Conservation (phyloP, 2,329 filamentous ascomycete genomes). For the Stachybotrys chlorohalonatus region DNA sequence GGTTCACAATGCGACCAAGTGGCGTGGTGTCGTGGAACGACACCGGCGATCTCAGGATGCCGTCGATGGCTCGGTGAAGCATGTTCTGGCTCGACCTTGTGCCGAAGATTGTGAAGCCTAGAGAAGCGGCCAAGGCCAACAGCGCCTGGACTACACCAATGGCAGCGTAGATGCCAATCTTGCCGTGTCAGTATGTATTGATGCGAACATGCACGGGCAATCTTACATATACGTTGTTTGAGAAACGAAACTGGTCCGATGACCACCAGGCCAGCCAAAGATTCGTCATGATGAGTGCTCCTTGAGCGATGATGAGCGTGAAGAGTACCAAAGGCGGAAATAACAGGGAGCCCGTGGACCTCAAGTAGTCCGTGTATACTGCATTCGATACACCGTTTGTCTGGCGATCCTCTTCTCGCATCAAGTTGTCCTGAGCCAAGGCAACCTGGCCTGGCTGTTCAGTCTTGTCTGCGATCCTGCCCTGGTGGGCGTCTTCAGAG, state of each 20-base stretch:
- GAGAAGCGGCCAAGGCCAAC: background rate
- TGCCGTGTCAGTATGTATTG: background rate
- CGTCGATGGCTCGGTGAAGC: background rate
- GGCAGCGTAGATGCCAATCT: background rate
- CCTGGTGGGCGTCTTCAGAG: background rate
- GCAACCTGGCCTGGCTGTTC: background rate
- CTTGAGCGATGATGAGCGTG: background rate
- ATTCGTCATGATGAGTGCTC: background rate
- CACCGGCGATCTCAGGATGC: background rate
- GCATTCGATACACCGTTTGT: background rate
- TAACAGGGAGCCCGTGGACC: background rate
- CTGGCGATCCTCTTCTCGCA: background rate
- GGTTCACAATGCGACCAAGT: constrained; percentile 84
- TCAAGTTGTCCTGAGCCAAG: background rate
- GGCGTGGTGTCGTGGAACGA: constrained; percentile 64
- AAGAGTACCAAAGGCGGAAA: background rate
- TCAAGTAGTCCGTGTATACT: background rate
- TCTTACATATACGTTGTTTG: background rate
- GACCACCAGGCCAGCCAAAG: background rate
- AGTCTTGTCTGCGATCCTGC: background rate
- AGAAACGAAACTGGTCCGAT: background rate
- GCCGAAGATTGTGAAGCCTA: background rate
- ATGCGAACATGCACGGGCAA: background rate
- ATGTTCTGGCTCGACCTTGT: background rate
- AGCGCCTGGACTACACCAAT: background rate